These are phyloP conservation scores for Powellomyces hirtus DNA, from an alignment of 192 early-diverging fungal species.

Conservation along the genomic window DNA sequence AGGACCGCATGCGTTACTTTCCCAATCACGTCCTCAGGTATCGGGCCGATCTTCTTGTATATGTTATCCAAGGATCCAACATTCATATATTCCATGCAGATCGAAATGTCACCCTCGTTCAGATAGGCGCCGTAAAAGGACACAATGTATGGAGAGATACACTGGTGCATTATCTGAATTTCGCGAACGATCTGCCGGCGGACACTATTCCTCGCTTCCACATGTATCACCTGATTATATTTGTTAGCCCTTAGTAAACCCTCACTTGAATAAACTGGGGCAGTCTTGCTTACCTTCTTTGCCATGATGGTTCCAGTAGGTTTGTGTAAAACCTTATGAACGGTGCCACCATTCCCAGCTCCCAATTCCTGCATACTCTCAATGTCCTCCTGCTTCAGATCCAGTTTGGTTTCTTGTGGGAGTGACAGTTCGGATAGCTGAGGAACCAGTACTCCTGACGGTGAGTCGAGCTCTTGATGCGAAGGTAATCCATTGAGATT, in stretches of 20 bases:
- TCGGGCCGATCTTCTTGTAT: slow-evolving; percentile 79
- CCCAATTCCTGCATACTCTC: slow-evolving; percentile 75
- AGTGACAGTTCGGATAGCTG: slow-evolving; percentile 35
- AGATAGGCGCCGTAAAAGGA: slow-evolving; percentile 92
- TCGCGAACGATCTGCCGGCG: slow-evolving; percentile 84
- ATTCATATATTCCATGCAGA: slow-evolving; percentile 98
- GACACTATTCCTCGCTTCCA: slow-evolving; percentile 57
- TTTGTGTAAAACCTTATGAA: slow-evolving; percentile 78
- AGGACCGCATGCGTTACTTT: slow-evolving; percentile 89
- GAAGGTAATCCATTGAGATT: slow-evolving; percentile 21
- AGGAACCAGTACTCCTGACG: slow-evolving; percentile 24
- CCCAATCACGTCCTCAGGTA: slow-evolving; percentile 85
- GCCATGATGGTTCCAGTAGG: slow-evolving; percentile 84
- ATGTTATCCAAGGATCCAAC: slow-evolving; percentile 90
- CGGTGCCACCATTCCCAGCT: slow-evolving; percentile 91
- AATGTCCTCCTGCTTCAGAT: slow-evolving; percentile 64
- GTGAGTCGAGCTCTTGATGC: slow-evolving; percentile 31
- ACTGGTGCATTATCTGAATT: slow-evolving; percentile 83
- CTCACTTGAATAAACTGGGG: slow-evolving; percentile 1
- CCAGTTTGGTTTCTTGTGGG: slow-evolving; percentile 34
- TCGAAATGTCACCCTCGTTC: slow-evolving; percentile 80
- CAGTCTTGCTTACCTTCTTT: slow-evolving; percentile 86
- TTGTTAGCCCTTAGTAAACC: too few relatives aligned
- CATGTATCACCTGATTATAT: slow-evolving; percentile 53
- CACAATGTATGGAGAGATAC: slow-evolving; percentile 90